These are phyloP conservation scores for Hymenochaete sp. DNA, from an alignment of 1,284 basidiomycete genomes.

Conservation along the genomic window DNA sequence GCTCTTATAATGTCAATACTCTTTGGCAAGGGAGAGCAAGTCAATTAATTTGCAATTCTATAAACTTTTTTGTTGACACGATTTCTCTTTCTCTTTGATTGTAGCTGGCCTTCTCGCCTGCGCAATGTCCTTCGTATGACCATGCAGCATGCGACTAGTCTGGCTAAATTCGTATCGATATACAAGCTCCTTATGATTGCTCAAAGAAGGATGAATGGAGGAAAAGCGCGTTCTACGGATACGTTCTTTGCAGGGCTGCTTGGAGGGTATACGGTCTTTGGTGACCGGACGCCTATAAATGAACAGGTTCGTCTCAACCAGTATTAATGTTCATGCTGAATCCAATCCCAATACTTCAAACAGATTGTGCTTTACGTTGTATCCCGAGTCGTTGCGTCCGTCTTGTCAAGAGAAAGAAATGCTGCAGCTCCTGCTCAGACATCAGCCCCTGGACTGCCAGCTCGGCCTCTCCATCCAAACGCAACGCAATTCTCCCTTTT, in stretches of 20 bases:
- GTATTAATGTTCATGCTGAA: constrained; percentile 7
- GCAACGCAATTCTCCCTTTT: constrained; percentile 79
- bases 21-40: constrained; percentile 83
- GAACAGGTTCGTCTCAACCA: constrained; percentile 68
- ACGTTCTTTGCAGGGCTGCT: constrained; percentile 91
- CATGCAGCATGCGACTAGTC: constrained; percentile 78
- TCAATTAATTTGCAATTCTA: constrained; percentile 20
- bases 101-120: constrained; percentile 62
- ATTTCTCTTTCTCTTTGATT: constrained; percentile 4
- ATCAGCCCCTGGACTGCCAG: constrained; percentile 31
- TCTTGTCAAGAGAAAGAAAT: constrained; percentile 64
- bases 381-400: constrained; percentile 80
- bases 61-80: background rate
- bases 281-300: constrained; percentile 92
- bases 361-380: constrained; percentile 96
- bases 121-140: constrained; percentile 80
- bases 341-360: constrained; percentile 14
- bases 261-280: constrained; percentile 90
- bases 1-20: constrained; percentile 97
- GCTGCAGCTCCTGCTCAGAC: constrained; percentile 33
- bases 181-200: constrained; percentile 85
- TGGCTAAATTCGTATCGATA: constrained; percentile 88
- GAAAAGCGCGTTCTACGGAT: constrained; percentile 74
- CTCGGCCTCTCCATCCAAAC: constrained; percentile 73
- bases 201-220: constrained; percentile 73